phyloP scores from a whole-genome alignment of 2,329 filamentous ascomycete species.

The Nothopassalora personata region DNA sequence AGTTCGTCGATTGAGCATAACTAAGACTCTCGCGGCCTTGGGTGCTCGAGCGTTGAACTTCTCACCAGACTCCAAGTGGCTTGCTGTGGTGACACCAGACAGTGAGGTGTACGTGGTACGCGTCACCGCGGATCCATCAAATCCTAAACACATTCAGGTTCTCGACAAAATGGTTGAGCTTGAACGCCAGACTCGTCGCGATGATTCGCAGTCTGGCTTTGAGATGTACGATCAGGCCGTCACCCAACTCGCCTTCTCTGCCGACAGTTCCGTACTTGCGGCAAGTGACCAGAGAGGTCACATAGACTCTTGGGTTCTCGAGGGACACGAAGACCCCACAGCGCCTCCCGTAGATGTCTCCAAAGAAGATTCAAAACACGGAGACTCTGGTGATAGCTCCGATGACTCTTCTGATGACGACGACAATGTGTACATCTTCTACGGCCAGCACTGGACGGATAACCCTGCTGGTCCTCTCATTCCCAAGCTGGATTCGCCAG shows the following conservation, averaged over 20 bases:
- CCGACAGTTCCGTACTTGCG: constrained; percentile 72
- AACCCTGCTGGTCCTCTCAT: constrained; percentile 57
- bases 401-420: constrained; percentile 31
- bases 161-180: constrained; percentile 37
- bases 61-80: constrained; percentile 65
- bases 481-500: constrained; percentile 42
- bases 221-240: constrained; percentile 74
- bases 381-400: constrained; percentile 23
- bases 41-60: constrained; percentile 68
- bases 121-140: constrained; percentile 40
- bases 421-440: constrained; percentile 50
- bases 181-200: constrained; percentile 29
- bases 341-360: constrained; percentile 38
- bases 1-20: constrained; percentile 65
- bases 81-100: constrained; percentile 50
- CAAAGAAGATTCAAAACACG: constrained; percentile 25
- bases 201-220: constrained; percentile 34
- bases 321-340: constrained; percentile 49
- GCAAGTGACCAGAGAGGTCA: constrained; percentile 77
- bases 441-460: constrained; percentile 65
- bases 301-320: constrained; percentile 78
- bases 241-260: constrained; percentile 69
- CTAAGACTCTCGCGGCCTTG: constrained; percentile 49
- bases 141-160: constrained; percentile 34
- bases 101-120: constrained; percentile 45